Evolutionary conservation across 1,139 yeast genomes (phyloP).

Genomic region (Geotrichum histeridarum): DNA sequence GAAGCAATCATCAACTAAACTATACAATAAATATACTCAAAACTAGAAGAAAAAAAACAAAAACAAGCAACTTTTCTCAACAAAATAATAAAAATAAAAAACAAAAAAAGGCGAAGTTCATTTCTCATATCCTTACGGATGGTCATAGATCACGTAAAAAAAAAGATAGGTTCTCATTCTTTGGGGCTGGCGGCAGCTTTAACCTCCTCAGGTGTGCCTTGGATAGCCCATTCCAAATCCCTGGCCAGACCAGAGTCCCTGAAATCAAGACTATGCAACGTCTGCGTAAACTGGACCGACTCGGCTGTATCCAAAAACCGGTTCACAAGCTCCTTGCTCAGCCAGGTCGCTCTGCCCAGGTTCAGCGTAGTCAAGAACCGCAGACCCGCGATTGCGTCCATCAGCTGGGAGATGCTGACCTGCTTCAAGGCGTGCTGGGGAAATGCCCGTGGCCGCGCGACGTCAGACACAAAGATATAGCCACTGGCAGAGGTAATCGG

Average conservation of each 20-base stretch:
- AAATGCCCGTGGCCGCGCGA: constrained; percentile 30
- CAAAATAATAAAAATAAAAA: not conserved
- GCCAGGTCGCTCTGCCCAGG: constrained; percentile 30
- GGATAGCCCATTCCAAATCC: constrained; percentile 24
- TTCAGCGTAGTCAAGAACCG: constrained; percentile 22
- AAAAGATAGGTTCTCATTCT: not conserved
- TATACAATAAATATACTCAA: not conserved
- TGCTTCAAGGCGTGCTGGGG: constrained; percentile 26
- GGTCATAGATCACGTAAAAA: not conserved
- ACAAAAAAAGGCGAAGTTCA: not conserved
- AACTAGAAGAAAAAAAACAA: not conserved
- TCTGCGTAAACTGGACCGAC: constrained; percentile 5
- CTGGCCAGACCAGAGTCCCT: constrained; percentile 25
- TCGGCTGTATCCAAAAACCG: constrained; percentile 15
- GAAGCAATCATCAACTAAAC: not conserved
- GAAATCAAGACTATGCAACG: constrained; percentile 21
- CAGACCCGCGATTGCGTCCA: constrained; percentile 24
- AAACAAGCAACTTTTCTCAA: not conserved
- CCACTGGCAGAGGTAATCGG: constrained; percentile 23
- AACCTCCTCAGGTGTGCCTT: constrained; percentile 14
- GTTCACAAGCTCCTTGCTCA: constrained; percentile 21
- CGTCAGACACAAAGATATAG: constrained; percentile 31
- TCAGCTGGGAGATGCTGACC: constrained; percentile 23
- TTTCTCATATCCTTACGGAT: too few relatives aligned
- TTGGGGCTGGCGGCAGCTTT: not conserved